Base-by-base conservation (phyloP, 2,329 filamentous ascomycete genomes). In the Trichoderma brevicompactum region DNA sequence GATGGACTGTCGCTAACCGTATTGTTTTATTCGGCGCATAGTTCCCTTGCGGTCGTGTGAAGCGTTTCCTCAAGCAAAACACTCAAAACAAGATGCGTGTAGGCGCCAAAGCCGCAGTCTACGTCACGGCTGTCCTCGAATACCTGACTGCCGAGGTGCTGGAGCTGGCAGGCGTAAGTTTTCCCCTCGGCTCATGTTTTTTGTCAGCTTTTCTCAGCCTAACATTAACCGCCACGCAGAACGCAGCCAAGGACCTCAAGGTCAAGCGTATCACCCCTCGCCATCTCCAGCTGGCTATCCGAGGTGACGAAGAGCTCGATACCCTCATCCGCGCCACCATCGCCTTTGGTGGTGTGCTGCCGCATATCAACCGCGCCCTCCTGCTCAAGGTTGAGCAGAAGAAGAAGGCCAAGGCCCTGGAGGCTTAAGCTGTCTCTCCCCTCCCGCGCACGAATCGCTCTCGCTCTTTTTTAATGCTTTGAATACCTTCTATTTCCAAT, bases 71-170 rank as follows among this genome's bases (percentile, higher is more conserved):
- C 78, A 97, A 98, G 88, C 93, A 92, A 80, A 97, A 97, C 83
- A 98, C 95, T 56, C 95, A 98, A 79, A 96, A 97, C 83, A 98
- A 98, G 86, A 98, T 97, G 92, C 94, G 95, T 81, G 96, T 99
- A 72, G 95, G 95, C 74, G 95, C 94, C 76, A 98, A 98, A 85
- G 95, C 95, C 70, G 94, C 95, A 71, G 95, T 99, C 74, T 99
- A 99, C 78, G 92, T 98, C 69, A 98, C 95, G 56, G 95, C 95
- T 49, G 95, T 99, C 65, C 91, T 99, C 70, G 95, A 99, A 83
- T 99, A 99, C 79, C 85, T 99, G 72, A 97, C 95, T 67, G 94
- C 94, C 70, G 94, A 99, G 87, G 94, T 99, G 53, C 90, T 99
- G 74, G 95, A 99, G 81, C 86, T 99, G 70, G 95, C 95, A 78